Conservation (phyloP, 2,329 filamentous ascomycete genomes). For the Microascus cirrosus region DNA sequence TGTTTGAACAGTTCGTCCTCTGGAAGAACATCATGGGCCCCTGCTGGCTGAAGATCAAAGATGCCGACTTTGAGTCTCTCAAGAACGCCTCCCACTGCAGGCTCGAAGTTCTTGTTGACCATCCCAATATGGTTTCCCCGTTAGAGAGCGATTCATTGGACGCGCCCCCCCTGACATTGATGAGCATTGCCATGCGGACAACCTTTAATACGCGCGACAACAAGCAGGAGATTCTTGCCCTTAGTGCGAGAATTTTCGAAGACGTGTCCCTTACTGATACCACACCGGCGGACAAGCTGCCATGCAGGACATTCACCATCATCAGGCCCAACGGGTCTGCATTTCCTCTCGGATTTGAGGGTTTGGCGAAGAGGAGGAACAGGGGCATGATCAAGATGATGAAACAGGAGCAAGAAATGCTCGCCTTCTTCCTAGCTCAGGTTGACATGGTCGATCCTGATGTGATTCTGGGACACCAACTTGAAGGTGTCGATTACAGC, state of each 20-base stretch:
- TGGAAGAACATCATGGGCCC: conserved; percentile 99
- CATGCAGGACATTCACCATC: conserved; percentile 82
- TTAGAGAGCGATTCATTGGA: conserved; percentile 74
- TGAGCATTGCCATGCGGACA: conserved; percentile 86
- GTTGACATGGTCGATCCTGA: conserved; percentile 85
- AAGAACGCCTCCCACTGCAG: conserved; percentile 97
- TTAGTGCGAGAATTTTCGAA: conserved; percentile 87
- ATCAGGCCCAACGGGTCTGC: conserved; percentile 63
- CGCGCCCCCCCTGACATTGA: conserved; percentile 80
- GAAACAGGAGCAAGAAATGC: conserved; percentile 73
- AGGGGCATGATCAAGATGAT: conserved; percentile 69
- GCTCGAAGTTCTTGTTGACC: conserved; percentile 72
- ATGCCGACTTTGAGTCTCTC: conserved; percentile 70
- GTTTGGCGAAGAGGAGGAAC: conserved; percentile 58
- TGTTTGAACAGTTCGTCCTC: conserved; percentile 96
- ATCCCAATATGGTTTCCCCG: conserved; percentile 64
- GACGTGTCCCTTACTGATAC: conserved; percentile 81
- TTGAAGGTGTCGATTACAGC: conserved; percentile 96
- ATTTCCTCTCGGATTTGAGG: conserved; percentile 83
- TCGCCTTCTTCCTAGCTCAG: conserved; percentile 82
- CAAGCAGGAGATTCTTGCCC: conserved; percentile 89
- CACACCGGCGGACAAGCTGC: conserved; percentile 76
- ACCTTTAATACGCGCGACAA: conserved; percentile 85
- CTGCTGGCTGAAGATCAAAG: conserved; percentile 88
- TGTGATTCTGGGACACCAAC: conserved; percentile 83